Evolutionary conservation across 768 basidiomycete species (phyloP), one percentile per base, ranked within the genome.

Genomic region (Rhizopogon sp.): DNA sequence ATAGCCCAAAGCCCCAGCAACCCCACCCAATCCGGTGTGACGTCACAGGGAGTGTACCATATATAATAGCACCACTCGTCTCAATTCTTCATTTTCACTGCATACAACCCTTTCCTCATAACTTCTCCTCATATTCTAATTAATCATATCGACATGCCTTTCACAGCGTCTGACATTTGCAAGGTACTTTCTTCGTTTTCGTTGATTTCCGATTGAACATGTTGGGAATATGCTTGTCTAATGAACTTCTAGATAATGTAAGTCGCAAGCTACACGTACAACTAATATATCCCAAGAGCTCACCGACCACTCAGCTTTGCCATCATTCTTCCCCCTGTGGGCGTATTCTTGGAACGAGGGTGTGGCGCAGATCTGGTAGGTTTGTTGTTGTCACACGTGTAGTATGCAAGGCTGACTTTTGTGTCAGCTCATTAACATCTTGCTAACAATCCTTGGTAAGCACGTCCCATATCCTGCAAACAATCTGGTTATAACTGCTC

Each of bases 301-400:
- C 57, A 69, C 31, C 28, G 3, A 1, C 13, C 9, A 46, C 47
- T 54, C 35, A 87, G 83, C 56, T 62, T 83, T 53, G 89, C 89
- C 56, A 76, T 92, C 71, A 61, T 91, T 66, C 62, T 92, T 13
- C 90, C 92, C 9, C 93, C 93, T 56, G 66, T 96, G 2, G 92
- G 87, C 54, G 93, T 96, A 25, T 93, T 93, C 74, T 72, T 95
- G 25, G 92, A 95, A 74, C 80, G 90, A 52, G 93, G 93, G 25
- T 94, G 91, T 66, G 74, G 76, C 37, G 82, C 80, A 20, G 91
- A 94, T 68, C 70, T 95, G 43, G 83, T 88, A 63, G 50, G 84
- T 79, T 40, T 51, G 56, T 50, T 43, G 20, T 33, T 17, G n/a
- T 40, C 39, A 6, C 20, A 49, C 37, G 22, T 14, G 14, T 8